Evolutionary conservation across 306 rosid species (phyloP).

Genomic region (Vicia villosa): DNA sequence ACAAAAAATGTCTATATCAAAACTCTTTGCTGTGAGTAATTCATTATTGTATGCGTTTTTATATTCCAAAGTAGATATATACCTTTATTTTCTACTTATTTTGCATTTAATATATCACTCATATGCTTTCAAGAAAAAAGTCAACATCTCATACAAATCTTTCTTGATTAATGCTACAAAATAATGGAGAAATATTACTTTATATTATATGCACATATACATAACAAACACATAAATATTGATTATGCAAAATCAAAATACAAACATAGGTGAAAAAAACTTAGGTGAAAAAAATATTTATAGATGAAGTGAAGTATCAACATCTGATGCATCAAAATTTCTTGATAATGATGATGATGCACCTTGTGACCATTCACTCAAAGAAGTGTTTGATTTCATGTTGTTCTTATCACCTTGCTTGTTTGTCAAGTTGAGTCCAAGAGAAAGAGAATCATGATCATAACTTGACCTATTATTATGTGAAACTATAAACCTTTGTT

Average conservation of each 20-base stretch:
- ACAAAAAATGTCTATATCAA: not conserved
- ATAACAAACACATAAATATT: slow-evolving; percentile 1
- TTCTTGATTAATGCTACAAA: slow-evolving; percentile 34
- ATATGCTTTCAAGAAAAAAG: slow-evolving; percentile 6
- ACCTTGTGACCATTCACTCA: slow-evolving; percentile 46
- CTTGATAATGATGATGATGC: slow-evolving; percentile 46
- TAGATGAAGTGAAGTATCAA: slow-evolving; percentile 96
- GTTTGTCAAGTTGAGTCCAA: slow-evolving; percentile 54
- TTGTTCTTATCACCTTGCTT: slow-evolving; percentile 40
- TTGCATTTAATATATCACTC: slow-evolving; percentile 1
- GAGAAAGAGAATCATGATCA: slow-evolving; percentile 60
- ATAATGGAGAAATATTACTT: slow-evolving; percentile 6
- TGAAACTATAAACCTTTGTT: slow-evolving; percentile 34
- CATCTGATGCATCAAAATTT: slow-evolving; percentile 65
- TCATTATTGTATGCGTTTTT: not conserved
- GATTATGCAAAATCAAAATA: slow-evolving; percentile 22
- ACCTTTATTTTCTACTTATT: not conserved
- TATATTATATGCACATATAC: slow-evolving; percentile 3
- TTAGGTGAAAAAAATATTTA: slow-evolving; percentile 43
- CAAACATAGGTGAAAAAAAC: slow-evolving; percentile 14
- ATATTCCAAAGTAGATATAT: not conserved
- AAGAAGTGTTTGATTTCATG: slow-evolving; percentile 28
- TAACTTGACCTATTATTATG: not conserved
- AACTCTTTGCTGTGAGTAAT: not conserved
- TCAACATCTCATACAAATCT: slow-evolving; percentile 16